A percentile compares a stretch with the other conserved stretches of the same genome.
phyloP scores from a whole-genome alignment of 176 grass and related monocot species.

The Ananas comosus region DNA sequence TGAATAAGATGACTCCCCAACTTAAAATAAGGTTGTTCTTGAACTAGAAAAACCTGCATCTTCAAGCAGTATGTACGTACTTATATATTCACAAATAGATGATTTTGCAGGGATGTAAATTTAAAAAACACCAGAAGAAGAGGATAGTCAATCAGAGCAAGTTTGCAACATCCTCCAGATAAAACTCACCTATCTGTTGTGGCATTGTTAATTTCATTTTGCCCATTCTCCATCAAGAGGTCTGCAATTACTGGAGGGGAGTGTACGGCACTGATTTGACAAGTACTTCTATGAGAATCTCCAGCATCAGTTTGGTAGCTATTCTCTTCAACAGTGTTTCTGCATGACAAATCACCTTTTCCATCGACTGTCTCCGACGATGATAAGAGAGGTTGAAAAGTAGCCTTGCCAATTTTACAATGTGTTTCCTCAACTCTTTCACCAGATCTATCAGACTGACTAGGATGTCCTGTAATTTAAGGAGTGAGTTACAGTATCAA shows the following conservation, averaged over 20 bases:
- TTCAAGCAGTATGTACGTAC: no score
- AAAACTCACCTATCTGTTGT: constrained; percentile 1
- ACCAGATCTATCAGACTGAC: background rate
- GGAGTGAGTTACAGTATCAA: background rate
- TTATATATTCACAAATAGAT: no score
- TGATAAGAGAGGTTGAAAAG: background rate
- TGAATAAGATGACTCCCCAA: no score
- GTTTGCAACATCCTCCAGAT: background rate
- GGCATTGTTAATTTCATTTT: background rate
- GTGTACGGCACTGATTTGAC: background rate
- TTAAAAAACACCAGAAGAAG: background rate
- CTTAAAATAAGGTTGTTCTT: no score
- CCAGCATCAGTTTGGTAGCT: background rate
- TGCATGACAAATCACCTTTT: background rate
- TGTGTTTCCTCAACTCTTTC: background rate
- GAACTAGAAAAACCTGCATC: no score
- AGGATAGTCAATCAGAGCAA: background rate
- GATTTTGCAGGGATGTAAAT: no score
- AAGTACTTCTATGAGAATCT: background rate
- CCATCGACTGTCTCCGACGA: background rate
- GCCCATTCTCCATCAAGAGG: background rate
- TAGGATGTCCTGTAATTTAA: constrained; percentile 2
- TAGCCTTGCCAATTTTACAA: background rate
- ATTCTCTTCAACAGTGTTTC: background rate
- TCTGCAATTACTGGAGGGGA: background rate